Conservation (phyloP, 306 rosid genomes). For the Glycine soja region DNA sequence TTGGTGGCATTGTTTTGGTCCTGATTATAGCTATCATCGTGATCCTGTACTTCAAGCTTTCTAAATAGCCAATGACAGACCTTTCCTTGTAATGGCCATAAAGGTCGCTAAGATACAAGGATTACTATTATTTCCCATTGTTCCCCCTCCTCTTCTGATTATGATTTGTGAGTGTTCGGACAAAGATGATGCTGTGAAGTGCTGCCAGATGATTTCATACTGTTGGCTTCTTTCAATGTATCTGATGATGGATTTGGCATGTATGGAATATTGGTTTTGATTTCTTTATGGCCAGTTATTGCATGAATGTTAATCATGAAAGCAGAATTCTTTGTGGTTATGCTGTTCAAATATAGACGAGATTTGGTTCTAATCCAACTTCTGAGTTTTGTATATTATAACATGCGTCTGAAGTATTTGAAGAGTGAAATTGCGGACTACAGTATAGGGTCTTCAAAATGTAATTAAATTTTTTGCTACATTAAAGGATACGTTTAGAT, state of each 20-base stretch:
- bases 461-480: no score
- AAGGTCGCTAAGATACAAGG: constrained; percentile 35
- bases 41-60: constrained; percentile 89
- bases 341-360: constrained; percentile 39
- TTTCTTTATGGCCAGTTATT: constrained; percentile 34
- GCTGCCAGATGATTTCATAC: constrained; percentile 42
- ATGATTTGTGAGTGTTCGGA: constrained; percentile 60
- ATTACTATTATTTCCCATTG: constrained; percentile 29
- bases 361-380: constrained; percentile 16
- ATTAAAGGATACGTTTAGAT: no score
- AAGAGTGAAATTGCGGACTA: no score
- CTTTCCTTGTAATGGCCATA: constrained; percentile 45
- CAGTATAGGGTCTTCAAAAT: not conserved
- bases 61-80: constrained; percentile 49
- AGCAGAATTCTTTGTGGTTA: constrained; percentile 19
- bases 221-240: constrained; percentile 40
- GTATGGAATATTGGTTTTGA: constrained; percentile 36
- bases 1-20: constrained; percentile 60
- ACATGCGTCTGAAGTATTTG: no score
- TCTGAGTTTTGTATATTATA: no score
- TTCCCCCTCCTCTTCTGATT: constrained; percentile 18
- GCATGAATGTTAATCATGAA: constrained; percentile 20
- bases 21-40: constrained; percentile 70
- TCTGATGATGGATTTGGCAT: constrained; percentile 40
- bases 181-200: constrained; percentile 53